Evolutionary conservation across 1,284 basidiomycete genomes (phyloP).

Genomic region (Erythrobasidium hasegawianum): DNA sequence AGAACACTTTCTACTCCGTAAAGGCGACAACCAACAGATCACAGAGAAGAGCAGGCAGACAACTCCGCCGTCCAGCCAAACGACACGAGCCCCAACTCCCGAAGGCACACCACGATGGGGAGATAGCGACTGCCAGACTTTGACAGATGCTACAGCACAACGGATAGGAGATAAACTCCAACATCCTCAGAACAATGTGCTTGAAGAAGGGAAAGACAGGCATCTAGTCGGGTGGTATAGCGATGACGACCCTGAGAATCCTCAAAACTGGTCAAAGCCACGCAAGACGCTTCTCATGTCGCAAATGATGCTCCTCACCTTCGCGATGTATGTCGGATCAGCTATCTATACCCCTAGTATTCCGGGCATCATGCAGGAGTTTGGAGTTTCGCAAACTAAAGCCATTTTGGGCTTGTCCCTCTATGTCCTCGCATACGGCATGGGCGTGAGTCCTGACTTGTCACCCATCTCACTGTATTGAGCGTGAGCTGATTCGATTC

Average conservation of each 20-base stretch:
- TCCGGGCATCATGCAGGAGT: slow-evolving; percentile 38
- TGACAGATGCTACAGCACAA: slow-evolving; percentile 14
- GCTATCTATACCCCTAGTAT: slow-evolving; percentile 45
- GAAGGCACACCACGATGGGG: neutral
- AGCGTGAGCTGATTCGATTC: too few species aligned
- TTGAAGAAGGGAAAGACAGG: slow-evolving; percentile 39
- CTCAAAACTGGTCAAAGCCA: slow-evolving; percentile 47
- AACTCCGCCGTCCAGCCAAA: neutral
- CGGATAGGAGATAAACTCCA: slow-evolving; percentile 11
- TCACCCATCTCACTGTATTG: too few species aligned
- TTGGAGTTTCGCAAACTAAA: slow-evolving; percentile 37
- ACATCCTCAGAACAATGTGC: slow-evolving; percentile 1
- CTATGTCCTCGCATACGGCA: slow-evolving; percentile 39
- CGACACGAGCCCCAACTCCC: slow-evolving; percentile 25
- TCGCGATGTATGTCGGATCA: slow-evolving; percentile 47
- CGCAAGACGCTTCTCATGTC: slow-evolving; percentile 46
- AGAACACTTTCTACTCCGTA: slow-evolving; percentile 23
- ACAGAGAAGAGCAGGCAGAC: neutral
- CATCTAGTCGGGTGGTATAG: slow-evolving; percentile 46
- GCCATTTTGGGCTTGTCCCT: slow-evolving; percentile 40
- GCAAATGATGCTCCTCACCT: slow-evolving; percentile 47
- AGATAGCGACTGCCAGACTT: slow-evolving; percentile 19
- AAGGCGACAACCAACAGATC: neutral
- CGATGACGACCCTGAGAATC: slow-evolving; percentile 48
- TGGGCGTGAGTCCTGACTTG: slow-evolving; percentile 30